A percentile compares a stretch with the other conserved stretches of the same genome.
Evolutionary conservation across 208 protist species (phyloP).

Genomic region (Balamuthia mandrillaris): DNA sequence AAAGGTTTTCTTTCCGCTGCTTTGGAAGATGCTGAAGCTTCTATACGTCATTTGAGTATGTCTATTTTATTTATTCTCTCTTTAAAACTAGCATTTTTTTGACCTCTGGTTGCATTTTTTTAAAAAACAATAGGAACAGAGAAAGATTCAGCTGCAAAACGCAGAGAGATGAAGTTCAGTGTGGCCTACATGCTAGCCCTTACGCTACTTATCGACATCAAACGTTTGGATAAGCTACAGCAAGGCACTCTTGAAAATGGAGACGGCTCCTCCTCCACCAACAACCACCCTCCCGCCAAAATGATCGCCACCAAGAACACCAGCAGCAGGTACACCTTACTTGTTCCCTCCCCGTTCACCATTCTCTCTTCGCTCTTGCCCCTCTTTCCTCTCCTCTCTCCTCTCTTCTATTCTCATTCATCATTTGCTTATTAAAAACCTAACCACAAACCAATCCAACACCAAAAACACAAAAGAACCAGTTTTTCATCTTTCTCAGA

Average conservation of each 20-base stretch:
- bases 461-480: background rate
- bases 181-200: slow-evolving; percentile 21
- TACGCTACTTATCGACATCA: slow-evolving; percentile 12
- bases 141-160: background rate
- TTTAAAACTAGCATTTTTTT: background rate
- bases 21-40: background rate
- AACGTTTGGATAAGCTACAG: background rate
- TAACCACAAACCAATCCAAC: no score
- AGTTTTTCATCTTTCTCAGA: background rate
- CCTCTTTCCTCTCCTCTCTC: no score
- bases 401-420: no score
- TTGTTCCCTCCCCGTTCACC: no score
- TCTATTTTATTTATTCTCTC: background rate
- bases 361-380: no score
- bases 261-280: no score
- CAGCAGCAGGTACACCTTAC: no score
- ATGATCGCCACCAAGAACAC: no score
- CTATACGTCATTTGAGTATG: background rate
- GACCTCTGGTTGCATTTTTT: background rate
- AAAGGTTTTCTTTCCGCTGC: background rate
- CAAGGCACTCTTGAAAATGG: no score
- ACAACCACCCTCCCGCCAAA: no score
- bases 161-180: slow-evolving; percentile 19
- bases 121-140: background rate
- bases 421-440: no score